phyloP scores from a whole-genome alignment of 148 eudicot genomes.

The Chenopodium quinoa region DNA sequence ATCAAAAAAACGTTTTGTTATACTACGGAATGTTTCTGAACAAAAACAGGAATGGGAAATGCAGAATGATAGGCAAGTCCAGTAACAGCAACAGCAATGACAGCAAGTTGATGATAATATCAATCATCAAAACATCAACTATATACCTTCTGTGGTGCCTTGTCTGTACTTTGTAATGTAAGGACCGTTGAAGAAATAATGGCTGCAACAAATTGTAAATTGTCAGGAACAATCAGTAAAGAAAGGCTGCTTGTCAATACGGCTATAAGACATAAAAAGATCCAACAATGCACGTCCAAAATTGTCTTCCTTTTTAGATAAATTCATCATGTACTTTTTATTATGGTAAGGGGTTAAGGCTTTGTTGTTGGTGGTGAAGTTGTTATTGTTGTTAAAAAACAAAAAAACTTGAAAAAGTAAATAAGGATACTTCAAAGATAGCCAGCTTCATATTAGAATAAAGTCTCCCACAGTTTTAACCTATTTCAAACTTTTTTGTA shows the following conservation, averaged over 20 bases:
- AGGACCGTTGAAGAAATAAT: conserved; percentile 79
- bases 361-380: too few species aligned
- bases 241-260: background rate
- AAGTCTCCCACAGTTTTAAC: too few species aligned
- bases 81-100: background rate
- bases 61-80: background rate
- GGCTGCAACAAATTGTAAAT: conserved; percentile 54
- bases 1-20: conserved; percentile 13
- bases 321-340: background rate
- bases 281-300: background rate
- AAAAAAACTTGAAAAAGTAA: background rate
- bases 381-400: too few species aligned
- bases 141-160: conserved; percentile 62
- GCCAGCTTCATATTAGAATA: too few species aligned
- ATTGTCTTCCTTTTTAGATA: background rate
- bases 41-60: background rate
- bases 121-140: background rate
- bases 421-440: background rate
- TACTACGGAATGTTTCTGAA: conserved; percentile 8
- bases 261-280: background rate
- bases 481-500: too few species aligned
- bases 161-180: conserved; percentile 76
- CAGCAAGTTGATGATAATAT: background rate
- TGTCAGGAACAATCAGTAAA: conserved; percentile 23
- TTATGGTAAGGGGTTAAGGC: too few species aligned